Conservation (phyloP, 495 filamentous ascomycete genomes). For the Friedmanniomyces endolithicus region DNA sequence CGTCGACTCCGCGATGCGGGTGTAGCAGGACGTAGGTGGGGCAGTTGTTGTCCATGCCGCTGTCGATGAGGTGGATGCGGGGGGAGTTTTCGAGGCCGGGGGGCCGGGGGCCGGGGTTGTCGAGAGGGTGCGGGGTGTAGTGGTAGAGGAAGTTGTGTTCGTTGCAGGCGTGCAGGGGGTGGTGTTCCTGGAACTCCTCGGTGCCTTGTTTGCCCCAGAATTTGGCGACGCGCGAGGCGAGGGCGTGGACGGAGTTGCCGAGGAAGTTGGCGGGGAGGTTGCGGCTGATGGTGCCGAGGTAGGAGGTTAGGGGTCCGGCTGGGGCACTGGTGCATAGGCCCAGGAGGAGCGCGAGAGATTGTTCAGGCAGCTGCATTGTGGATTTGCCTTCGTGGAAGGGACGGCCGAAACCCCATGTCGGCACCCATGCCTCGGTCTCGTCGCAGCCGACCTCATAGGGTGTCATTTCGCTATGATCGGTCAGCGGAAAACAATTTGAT, state of each 20-base stretch:
- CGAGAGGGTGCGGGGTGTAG: conserved; percentile 9
- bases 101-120: conserved; percentile 11
- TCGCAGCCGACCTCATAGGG: conserved; percentile 29
- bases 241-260: conserved; percentile 19
- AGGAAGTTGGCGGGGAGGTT: conserved; percentile 24
- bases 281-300: conserved; percentile 24
- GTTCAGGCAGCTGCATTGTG: conserved; percentile 23
- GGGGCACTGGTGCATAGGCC: conserved; percentile 25
- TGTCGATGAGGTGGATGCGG: conserved; percentile 25
- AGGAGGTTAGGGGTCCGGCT: conserved; percentile 25
- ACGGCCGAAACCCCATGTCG: conserved; percentile 27
- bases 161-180: conserved; percentile 26
- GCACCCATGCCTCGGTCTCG: conserved; percentile 24
- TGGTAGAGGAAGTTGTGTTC: conserved; percentile 28
- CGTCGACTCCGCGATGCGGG: conserved; percentile 21
- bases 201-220: conserved; percentile 28
- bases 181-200: conserved; percentile 25
- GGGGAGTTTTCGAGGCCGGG: conserved; percentile 24
- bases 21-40: conserved; percentile 25
- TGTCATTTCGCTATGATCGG: conserved; percentile 19
- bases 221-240: conserved; percentile 16
- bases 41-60: conserved; percentile 27
- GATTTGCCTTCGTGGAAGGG: conserved; percentile 24
- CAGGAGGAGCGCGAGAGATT: conserved; percentile 24
- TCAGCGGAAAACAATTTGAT: background rate